phyloP scores from a whole-genome alignment of 768 basidiomycete genomes.

The Lyophyllum atratum region DNA sequence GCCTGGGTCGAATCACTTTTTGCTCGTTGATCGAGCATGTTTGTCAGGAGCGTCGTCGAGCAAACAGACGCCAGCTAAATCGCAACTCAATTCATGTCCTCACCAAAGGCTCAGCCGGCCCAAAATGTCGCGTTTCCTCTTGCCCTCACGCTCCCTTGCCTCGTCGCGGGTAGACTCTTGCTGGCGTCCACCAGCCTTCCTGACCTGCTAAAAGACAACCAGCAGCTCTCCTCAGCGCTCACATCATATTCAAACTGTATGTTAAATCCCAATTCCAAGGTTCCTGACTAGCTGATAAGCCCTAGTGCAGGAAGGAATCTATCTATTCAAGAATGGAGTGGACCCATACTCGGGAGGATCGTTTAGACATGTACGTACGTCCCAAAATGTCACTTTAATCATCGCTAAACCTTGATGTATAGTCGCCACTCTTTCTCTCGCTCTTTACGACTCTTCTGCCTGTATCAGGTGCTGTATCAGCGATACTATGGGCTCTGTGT shows the following conservation, averaged over 20 bases:
- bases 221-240: slow-evolving; percentile 79
- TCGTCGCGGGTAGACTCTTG: slow-evolving; percentile 51
- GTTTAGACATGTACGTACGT: slow-evolving; percentile 80
- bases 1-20: slow-evolving; percentile 21
- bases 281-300: slow-evolving; percentile 12
- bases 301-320: slow-evolving; percentile 88
- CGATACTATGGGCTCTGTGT: slow-evolving; percentile 67
- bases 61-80: not conserved
- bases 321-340: slow-evolving; percentile 72
- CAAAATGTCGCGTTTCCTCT: slow-evolving; percentile 10
- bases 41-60: not conserved
- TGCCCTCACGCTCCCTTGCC: slow-evolving; percentile 33
- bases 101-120: not conserved
- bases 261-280: slow-evolving; percentile 28
- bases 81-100: slow-evolving; percentile 13
- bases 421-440: slow-evolving; percentile 84
- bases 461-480: slow-evolving; percentile 43
- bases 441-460: slow-evolving; percentile 75
- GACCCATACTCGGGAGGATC: slow-evolving; percentile 88
- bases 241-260: slow-evolving; percentile 78
- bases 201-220: slow-evolving; percentile 60
- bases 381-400: not conserved
- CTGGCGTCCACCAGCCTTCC: slow-evolving; percentile 55
- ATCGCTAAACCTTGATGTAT: not conserved
- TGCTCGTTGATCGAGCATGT: not conserved